These are phyloP conservation scores for Meira nashicola DNA, from an alignment of 1,284 basidiomycete genomes.

Conservation along the genomic window DNA sequence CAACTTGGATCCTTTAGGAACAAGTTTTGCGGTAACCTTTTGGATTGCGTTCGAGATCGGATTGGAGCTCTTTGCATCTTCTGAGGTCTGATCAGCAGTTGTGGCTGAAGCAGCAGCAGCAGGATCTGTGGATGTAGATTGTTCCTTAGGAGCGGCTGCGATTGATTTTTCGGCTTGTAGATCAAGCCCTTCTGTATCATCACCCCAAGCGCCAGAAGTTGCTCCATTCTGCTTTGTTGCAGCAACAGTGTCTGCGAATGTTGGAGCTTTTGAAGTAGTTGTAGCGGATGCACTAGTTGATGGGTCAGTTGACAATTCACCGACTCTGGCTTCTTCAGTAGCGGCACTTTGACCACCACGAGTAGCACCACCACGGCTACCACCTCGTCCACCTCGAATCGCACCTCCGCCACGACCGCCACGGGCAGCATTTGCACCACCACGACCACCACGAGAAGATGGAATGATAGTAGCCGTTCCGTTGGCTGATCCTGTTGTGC, in stretches of 20 bases:
- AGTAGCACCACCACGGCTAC: slow-evolving; percentile 30
- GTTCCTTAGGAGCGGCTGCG: slow-evolving; percentile 17
- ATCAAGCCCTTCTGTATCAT: slow-evolving; percentile 11
- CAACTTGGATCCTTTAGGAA: slow-evolving; percentile 22
- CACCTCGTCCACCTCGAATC: slow-evolving; percentile 40
- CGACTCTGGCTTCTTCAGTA: slow-evolving; percentile 33
- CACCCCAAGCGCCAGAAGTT: slow-evolving; percentile 13
- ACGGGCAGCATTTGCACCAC: slow-evolving; percentile 22
- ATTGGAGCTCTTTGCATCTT: slow-evolving; percentile 16
- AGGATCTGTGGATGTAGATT: slow-evolving; percentile 11
- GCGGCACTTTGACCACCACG: slow-evolving; percentile 27
- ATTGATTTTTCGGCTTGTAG: slow-evolving; percentile 13
- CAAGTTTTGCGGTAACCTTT: slow-evolving; percentile 4
- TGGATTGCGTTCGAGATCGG: background rate
- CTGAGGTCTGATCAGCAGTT: slow-evolving; percentile 15
- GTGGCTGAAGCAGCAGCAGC: slow-evolving; percentile 20
- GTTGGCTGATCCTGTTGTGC: background rate
- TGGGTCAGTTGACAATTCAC: slow-evolving; percentile 36
- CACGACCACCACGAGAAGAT: background rate
- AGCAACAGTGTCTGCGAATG: slow-evolving; percentile 39
- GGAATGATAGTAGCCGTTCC: background rate
- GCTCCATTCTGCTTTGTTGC: slow-evolving; percentile 13
- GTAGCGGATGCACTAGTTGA: slow-evolving; percentile 24
- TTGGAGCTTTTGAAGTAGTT: slow-evolving; percentile 29
- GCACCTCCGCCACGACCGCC: slow-evolving; percentile 33